Evolutionary conservation across 2,329 filamentous ascomycete species (phyloP).

Genomic region (Fusarium multiceps): DNA sequence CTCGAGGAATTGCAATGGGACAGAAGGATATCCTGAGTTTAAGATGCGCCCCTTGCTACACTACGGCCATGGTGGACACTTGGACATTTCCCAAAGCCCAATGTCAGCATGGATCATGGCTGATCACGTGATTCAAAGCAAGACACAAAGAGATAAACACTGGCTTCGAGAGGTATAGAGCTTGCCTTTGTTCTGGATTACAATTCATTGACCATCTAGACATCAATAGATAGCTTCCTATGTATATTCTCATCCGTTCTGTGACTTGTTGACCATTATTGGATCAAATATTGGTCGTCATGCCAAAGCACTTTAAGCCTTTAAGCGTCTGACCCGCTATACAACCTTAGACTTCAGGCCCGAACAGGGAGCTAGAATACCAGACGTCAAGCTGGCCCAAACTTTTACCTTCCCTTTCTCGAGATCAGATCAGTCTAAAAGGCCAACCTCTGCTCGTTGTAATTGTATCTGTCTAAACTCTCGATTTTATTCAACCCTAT

Average conservation of each 20-base stretch:
- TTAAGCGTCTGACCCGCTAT: slow-evolving; percentile 19
- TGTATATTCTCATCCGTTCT: neutral
- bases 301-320: neutral
- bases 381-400: slow-evolving; percentile 34
- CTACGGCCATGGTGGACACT: slow-evolving; percentile 45
- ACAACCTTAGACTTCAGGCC: slow-evolving; percentile 53
- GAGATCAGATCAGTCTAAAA: slow-evolving; percentile 46
- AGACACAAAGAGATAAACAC: neutral
- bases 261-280: neutral
- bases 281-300: neutral
- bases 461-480: slow-evolving; percentile 29
- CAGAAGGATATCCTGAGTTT: slow-evolving; percentile 25
- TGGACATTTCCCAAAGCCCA: slow-evolving; percentile 44
- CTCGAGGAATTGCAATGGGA: slow-evolving; percentile 22
- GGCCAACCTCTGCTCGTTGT: slow-evolving; percentile 42
- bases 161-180: neutral
- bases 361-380: slow-evolving; percentile 39
- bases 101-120: slow-evolving; percentile 37
- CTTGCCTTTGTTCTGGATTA: neutral
- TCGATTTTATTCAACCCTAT: slow-evolving; percentile 28
- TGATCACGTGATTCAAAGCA: slow-evolving; percentile 16
- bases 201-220: too few relatives aligned
- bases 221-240: neutral
- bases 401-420: slow-evolving; percentile 48
- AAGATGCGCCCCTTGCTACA: slow-evolving; percentile 42